Percentiles rank a stretch among this genome's conserved stretches.
These are phyloP conservation scores for Rubia occidens DNA, from an alignment of 305 asterid genomes.

Conservation along the genomic window DNA sequence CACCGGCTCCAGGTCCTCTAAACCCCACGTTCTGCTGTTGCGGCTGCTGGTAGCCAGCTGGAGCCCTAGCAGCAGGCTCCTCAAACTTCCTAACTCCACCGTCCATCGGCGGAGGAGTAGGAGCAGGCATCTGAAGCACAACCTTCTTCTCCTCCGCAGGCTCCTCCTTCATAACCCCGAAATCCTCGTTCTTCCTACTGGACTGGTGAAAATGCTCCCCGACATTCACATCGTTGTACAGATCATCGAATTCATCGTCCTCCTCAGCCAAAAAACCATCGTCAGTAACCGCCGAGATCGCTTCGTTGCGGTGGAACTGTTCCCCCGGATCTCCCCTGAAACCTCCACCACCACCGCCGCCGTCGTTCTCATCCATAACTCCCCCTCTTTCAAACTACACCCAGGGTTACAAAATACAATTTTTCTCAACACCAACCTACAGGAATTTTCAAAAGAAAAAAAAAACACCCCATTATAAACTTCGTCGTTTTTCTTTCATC, in stretches of 20 bases:
- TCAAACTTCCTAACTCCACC: constrained; percentile 30
- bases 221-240: constrained; percentile 74
- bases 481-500: not conserved
- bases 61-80: constrained; percentile 28
- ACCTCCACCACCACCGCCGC: constrained; percentile 33
- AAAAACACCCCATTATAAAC: not conserved
- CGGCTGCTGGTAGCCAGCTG: constrained; percentile 36
- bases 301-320: constrained; percentile 57
- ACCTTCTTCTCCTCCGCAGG: constrained; percentile 26
- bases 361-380: constrained; percentile 52
- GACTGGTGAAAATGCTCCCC: constrained; percentile 74
- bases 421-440: constrained; percentile 8
- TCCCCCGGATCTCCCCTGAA: constrained; percentile 43
- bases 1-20: constrained; percentile 33
- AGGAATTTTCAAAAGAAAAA: not conserved
- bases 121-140: constrained; percentile 15
- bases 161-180: constrained; percentile 31
- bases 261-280: constrained; percentile 65
- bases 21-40: constrained; percentile 36
- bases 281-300: constrained; percentile 73
- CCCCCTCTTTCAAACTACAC: constrained; percentile 15
- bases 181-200: constrained; percentile 48
- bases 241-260: constrained; percentile 86
- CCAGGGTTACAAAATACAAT: constrained; percentile 28
- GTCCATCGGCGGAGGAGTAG: constrained; percentile 14